A percentile compares a stretch with the other conserved stretches of the same genome.
Conservation (phyloP, 805 yeast genomes). For the Saccharomyces mikatae region DNA sequence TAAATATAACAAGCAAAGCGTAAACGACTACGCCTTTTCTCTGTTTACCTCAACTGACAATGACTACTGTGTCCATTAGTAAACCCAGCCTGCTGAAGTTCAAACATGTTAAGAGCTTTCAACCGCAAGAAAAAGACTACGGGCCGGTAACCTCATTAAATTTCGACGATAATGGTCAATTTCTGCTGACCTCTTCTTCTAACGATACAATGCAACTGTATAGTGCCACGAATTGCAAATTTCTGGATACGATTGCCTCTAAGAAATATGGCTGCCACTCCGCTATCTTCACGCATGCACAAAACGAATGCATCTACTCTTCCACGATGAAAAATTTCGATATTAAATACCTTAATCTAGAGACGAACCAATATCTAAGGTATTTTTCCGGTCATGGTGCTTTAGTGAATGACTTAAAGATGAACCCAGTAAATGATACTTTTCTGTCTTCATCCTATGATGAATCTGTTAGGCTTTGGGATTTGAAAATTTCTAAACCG, state of each 20-base stretch:
- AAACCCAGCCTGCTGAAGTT: conserved; percentile 25
- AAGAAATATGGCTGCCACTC: conserved; percentile 89
- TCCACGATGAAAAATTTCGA: conserved; percentile 74
- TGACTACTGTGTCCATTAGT: conserved; percentile 13
- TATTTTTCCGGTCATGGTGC: conserved; percentile 85
- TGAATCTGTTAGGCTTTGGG: conserved; percentile 82
- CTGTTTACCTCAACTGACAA: not conserved
- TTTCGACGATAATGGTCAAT: conserved; percentile 79
- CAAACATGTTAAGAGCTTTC: conserved; percentile 43
- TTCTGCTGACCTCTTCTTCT: conserved; percentile 63
- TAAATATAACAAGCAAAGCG: not conserved
- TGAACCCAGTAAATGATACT: conserved; percentile 60
- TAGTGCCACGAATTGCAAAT: conserved; percentile 64
- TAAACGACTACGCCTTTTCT: not conserved
- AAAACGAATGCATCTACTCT: conserved; percentile 67
- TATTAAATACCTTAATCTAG: conserved; percentile 66
- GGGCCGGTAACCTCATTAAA: conserved; percentile 62
- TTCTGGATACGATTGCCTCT: conserved; percentile 59
- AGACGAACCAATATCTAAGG: conserved; percentile 70
- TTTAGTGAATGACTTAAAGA: conserved; percentile 62
- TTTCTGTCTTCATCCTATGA: conserved; percentile 67
- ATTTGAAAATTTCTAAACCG: conserved; percentile 56
- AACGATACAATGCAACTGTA: conserved; percentile 81
- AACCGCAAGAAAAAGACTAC: conserved; percentile 38
- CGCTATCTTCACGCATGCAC: conserved; percentile 74